Percentiles rank a stretch among this genome's conserved stretches.
Evolutionary conservation across 257 asterid genomes (phyloP).

Genomic region (Solanum etuberosum): DNA sequence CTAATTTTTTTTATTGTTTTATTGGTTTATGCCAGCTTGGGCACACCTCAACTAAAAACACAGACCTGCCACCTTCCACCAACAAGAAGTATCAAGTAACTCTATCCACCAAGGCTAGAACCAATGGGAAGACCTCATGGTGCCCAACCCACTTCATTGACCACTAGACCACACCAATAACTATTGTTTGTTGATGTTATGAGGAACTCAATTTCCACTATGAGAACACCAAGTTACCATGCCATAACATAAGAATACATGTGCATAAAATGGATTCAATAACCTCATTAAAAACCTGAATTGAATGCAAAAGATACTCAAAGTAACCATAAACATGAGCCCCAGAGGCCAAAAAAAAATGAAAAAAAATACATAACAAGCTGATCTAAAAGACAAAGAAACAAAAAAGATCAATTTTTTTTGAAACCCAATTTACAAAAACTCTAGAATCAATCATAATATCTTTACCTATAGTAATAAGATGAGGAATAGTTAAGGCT

Average conservation of each 20-base stretch:
- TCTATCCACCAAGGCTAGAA: background rate
- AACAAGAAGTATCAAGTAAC: background rate
- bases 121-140: background rate
- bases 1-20: background rate
- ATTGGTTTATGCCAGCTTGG: background rate
- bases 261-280: background rate
- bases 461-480: constrained; percentile 55
- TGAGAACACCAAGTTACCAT: background rate
- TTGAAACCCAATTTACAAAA: background rate
- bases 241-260: background rate
- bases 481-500: constrained; percentile 72
- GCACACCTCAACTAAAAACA: background rate
- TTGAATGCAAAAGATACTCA: background rate
- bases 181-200: background rate
- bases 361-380: background rate
- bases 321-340: background rate
- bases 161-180: background rate
- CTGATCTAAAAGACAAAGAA: background rate
- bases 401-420: background rate
- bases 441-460: background rate
- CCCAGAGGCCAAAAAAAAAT: background rate
- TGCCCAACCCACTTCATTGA: background rate
- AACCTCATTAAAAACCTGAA: background rate
- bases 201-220: background rate
- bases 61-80: background rate